Percentiles rank a stretch among this genome's conserved stretches.
Conservation (phyloP, 2,329 filamentous ascomycete genomes). For the Corniculantispora saksenae region DNA sequence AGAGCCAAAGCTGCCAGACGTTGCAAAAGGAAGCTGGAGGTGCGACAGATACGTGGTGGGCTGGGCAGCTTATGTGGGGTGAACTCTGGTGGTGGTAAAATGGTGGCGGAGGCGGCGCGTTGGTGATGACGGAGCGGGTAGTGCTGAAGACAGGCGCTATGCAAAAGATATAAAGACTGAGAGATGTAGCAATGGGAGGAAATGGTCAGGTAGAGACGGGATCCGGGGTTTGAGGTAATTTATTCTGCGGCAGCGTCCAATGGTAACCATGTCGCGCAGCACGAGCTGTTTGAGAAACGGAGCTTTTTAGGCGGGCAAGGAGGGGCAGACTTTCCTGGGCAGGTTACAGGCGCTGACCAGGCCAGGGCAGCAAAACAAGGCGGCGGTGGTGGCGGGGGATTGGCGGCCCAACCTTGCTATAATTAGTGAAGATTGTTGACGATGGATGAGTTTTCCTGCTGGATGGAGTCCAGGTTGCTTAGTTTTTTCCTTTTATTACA, state of each 20-base stretch:
- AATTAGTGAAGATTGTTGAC: background rate
- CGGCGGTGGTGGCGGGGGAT: conserved; percentile 7
- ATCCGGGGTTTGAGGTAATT: conserved; percentile 11
- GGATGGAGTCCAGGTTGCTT: background rate
- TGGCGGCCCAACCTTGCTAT: conserved; percentile 9
- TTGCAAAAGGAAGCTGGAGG: conserved; percentile 6
- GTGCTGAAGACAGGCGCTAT: background rate
- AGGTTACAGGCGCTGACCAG: background rate
- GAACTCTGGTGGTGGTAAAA: conserved; percentile 1
- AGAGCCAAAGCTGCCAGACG: background rate
- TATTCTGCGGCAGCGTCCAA: conserved; percentile 11
- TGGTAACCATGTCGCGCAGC: conserved; percentile 18
- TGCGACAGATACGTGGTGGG: background rate
- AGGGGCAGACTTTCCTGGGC: conserved; percentile 12
- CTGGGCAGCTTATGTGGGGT: conserved; percentile 12
- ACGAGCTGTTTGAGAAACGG: conserved; percentile 10
- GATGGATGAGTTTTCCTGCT: background rate
- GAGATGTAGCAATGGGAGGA: background rate
- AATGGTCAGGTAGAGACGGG: background rate
- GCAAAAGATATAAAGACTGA: background rate
- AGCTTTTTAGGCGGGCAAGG: conserved; percentile 11
- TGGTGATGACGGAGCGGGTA: background rate
- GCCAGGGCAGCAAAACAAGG: conserved; percentile 11
- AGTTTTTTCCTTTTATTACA: conserved; percentile 3
- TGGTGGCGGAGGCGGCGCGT: background rate